Evolutionary conservation across 2,329 filamentous ascomycete species (phyloP).

Genomic region (Pyrenophora teres): DNA sequence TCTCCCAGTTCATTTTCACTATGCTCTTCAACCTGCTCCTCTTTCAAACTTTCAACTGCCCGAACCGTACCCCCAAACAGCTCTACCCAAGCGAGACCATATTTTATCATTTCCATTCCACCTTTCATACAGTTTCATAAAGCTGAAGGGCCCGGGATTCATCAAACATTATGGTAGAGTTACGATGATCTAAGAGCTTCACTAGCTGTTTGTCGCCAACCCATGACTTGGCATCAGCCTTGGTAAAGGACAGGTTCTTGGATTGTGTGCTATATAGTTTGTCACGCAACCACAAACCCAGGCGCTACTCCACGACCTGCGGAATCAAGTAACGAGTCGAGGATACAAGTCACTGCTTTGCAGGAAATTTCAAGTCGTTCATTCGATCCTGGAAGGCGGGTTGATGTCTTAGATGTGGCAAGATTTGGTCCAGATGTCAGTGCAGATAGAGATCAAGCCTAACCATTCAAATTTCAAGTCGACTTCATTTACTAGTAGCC

Average conservation of each 20-base stretch:
- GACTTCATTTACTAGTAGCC: background rate
- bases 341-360: too few species aligned
- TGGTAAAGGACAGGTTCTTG: too few species aligned
- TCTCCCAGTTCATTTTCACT: too few species aligned
- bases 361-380: too few species aligned
- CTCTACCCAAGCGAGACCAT: background rate
- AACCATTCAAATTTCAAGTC: slow-evolving; percentile 1
- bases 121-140: background rate
- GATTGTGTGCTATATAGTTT: too few species aligned
- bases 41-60: background rate
- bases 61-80: background rate
- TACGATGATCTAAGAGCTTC: too few species aligned
- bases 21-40: too few species aligned
- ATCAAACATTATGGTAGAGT: background rate
- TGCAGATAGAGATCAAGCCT: background rate
- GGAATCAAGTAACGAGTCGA: too few species aligned
- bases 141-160: background rate
- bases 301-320: too few species aligned
- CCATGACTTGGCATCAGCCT: too few species aligned
- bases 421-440: background rate
- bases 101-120: background rate
- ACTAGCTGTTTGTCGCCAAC: too few species aligned
- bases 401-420: background rate
- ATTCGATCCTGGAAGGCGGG: background rate
- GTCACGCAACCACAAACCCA: too few species aligned